Conservation (phyloP, 1,139 yeast species). For the Nakaseomyces kungkrabaensis region DNA sequence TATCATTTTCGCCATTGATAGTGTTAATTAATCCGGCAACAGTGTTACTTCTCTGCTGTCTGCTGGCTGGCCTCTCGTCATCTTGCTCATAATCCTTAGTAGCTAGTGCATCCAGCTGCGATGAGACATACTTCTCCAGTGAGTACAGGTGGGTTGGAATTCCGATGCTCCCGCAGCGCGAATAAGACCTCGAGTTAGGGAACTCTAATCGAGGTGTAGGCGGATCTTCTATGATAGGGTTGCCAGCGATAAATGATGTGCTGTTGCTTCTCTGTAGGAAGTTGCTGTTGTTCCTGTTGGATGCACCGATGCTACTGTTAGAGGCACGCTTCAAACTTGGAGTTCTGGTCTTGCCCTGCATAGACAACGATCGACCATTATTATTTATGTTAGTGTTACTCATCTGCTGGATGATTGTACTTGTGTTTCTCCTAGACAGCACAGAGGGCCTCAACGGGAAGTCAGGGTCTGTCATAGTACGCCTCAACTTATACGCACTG, state of each 20-base stretch:
- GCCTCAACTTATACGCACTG: background rate
- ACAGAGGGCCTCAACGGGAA: constrained; percentile 1
- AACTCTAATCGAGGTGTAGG: background rate
- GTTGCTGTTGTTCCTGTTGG: background rate
- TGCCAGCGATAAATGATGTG: background rate
- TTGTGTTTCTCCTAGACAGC: background rate
- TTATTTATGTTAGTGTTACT: background rate
- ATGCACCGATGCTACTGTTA: background rate
- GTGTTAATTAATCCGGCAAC: background rate
- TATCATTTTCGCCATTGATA: background rate
- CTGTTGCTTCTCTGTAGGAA: background rate
- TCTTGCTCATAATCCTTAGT: constrained; percentile 4
- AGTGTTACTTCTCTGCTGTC: background rate
- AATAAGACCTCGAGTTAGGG: background rate
- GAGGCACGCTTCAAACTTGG: background rate
- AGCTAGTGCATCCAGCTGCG: constrained; percentile 21
- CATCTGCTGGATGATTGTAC: constrained; percentile 1
- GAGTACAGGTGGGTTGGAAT: constrained; percentile 28
- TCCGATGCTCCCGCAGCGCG: constrained; percentile 6
- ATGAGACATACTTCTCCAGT: constrained; percentile 23
- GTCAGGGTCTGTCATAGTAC: background rate
- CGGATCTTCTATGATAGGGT: background rate
- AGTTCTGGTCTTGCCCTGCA: background rate
- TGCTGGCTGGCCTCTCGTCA: background rate
- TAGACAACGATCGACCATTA: background rate